phyloP scores from a whole-genome alignment of 1,139 yeast genomes.

The Kurtzmaniella quercitrusa region DNA sequence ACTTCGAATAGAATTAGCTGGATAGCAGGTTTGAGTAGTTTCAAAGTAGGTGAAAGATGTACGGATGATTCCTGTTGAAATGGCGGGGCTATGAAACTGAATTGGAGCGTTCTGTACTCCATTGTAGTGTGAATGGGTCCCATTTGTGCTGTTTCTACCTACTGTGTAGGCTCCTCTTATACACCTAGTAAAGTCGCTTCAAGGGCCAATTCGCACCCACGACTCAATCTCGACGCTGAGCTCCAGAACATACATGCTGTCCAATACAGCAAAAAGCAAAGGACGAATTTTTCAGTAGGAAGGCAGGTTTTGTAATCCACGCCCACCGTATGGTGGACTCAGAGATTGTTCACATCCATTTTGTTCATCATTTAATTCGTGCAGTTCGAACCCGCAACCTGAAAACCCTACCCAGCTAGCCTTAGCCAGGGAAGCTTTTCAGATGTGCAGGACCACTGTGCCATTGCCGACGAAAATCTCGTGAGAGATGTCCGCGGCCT shows the following conservation, averaged over 20 bases:
- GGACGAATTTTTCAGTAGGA: constrained; percentile 40
- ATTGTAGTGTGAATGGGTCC: too few species aligned
- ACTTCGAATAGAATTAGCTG: background rate
- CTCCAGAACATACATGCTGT: too few species aligned
- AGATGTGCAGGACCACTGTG: constrained; percentile 18
- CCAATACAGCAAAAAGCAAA: too few species aligned
- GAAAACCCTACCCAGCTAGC: background rate
- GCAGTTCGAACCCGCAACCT: constrained; percentile 26
- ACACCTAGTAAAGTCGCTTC: too few species aligned
- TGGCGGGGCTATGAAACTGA: too few species aligned
- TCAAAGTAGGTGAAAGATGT: background rate
- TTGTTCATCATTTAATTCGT: constrained; percentile 37
- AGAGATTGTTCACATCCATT: constrained; percentile 56
- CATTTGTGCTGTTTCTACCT: too few species aligned
- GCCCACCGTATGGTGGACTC: constrained; percentile 40
- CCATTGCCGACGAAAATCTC: constrained; percentile 9
- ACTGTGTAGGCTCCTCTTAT: too few species aligned
- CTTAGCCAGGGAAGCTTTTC: constrained; percentile 16
- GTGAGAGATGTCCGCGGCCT: background rate
- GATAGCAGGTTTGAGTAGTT: too few species aligned
- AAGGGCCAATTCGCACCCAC: too few species aligned
- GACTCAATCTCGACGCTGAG: too few species aligned
- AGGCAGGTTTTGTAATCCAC: constrained; percentile 51
- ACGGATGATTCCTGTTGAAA: background rate
- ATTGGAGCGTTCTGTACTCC: too few species aligned